A percentile compares a stretch with the other conserved stretches of the same genome.
Evolutionary conservation across 2,329 filamentous ascomycete genomes (phyloP).

Genomic region (Shiraia sp.): DNA sequence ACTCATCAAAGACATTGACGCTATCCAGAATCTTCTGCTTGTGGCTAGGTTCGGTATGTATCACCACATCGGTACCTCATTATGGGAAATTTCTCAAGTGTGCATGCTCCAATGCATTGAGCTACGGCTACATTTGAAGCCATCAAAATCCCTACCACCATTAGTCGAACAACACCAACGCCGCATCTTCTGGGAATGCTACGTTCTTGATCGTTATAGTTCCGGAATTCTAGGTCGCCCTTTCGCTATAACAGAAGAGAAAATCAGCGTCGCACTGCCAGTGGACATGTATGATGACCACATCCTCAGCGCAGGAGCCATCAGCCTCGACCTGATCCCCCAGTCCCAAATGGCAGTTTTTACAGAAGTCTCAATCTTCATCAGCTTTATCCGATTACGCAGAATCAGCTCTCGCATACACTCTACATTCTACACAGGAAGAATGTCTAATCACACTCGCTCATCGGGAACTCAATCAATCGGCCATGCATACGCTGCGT

Average conservation of each 20-base stretch:
- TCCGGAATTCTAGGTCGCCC: constrained; percentile 49
- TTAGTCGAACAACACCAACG: constrained; percentile 45
- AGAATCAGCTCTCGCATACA: constrained; percentile 49
- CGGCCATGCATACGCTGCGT: constrained; percentile 12
- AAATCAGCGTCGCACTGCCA: constrained; percentile 46
- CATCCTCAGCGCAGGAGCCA: background rate
- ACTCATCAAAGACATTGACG: constrained; percentile 38
- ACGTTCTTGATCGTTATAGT: constrained; percentile 52
- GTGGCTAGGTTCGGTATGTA: constrained; percentile 50
- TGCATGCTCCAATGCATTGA: constrained; percentile 50
- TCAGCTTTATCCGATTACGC: constrained; percentile 45
- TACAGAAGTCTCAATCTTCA: constrained; percentile 46
- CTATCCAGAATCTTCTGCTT: constrained; percentile 48
- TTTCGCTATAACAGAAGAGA: constrained; percentile 48
- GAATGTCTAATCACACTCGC: background rate
- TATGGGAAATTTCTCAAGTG: constrained; percentile 49
- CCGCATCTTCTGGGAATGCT: constrained; percentile 52
- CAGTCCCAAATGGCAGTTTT: constrained; percentile 6
- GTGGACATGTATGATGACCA: constrained; percentile 40
- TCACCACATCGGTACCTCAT: constrained; percentile 47
- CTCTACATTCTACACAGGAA: constrained; percentile 25
- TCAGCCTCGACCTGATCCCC: constrained; percentile 19
- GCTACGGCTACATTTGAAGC: constrained; percentile 38
- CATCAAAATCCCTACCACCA: constrained; percentile 7
- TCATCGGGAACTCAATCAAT: constrained; percentile 6